Conservation (phyloP, 768 basidiomycete species). For the Boletus rex-veris region DNA sequence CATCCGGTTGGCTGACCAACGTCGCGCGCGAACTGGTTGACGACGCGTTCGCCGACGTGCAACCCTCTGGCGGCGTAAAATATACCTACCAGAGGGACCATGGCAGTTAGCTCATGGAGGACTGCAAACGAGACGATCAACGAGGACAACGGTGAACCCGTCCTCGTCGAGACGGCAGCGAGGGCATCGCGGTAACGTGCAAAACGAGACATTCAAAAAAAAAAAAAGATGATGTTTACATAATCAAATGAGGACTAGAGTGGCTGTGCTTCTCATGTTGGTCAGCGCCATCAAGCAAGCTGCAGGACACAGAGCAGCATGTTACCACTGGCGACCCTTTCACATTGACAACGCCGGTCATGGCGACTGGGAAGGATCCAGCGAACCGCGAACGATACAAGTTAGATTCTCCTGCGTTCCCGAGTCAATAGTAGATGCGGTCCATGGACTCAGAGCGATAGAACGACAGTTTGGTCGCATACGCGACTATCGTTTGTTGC, state of each 20-base stretch:
- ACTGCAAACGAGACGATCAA: slow-evolving; percentile 75
- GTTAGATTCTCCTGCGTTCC: slow-evolving; percentile 42
- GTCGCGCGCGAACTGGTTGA: slow-evolving; percentile 37
- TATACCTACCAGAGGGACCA: slow-evolving; percentile 68
- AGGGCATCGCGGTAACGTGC: slow-evolving; percentile 54
- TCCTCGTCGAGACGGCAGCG: slow-evolving; percentile 57
- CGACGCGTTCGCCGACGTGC: slow-evolving; percentile 66
- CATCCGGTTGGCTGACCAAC: slow-evolving; percentile 31
- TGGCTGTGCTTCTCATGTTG: slow-evolving; percentile 22
- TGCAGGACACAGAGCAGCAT: slow-evolving; percentile 1
- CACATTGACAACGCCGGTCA: slow-evolving; percentile 25
- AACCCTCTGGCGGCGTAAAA: slow-evolving; percentile 68
- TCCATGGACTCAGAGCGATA: slow-evolving; percentile 49
- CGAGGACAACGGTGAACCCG: slow-evolving; percentile 73
- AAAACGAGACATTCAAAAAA: slow-evolving; percentile 33
- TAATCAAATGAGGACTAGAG: slow-evolving; percentile 9
- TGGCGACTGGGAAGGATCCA: slow-evolving; percentile 11
- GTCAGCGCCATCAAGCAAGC: slow-evolving; percentile 5
- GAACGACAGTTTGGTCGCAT: slow-evolving; percentile 54
- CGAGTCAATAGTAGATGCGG: slow-evolving; percentile 46
- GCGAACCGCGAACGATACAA: slow-evolving; percentile 29
- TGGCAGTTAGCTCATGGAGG: slow-evolving; percentile 82
- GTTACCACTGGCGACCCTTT: slow-evolving; percentile 11
- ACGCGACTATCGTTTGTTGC: slow-evolving; percentile 39
- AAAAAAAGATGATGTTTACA: slow-evolving; percentile 9